Conservation (phyloP, 345 rosid species). For the Eutrema heterophyllum region DNA sequence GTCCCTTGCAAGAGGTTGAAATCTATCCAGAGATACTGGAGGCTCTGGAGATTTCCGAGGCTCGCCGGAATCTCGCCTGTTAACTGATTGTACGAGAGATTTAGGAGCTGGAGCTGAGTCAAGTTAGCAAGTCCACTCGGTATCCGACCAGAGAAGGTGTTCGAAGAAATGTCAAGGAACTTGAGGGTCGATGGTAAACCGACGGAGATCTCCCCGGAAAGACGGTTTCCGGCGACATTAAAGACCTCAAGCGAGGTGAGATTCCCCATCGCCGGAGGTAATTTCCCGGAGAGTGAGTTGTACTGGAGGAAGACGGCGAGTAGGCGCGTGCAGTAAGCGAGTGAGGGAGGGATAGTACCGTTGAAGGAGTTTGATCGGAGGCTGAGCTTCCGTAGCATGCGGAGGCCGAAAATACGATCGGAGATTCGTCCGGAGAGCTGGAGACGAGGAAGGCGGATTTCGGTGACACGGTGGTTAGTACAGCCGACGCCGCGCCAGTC, state of each 20-base stretch:
- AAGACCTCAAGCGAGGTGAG: constrained; percentile 55
- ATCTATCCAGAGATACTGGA: constrained; percentile 78
- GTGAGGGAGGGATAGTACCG: constrained; percentile 67
- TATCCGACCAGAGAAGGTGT: constrained; percentile 60
- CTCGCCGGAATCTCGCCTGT: constrained; percentile 69
- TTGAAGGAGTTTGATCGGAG: constrained; percentile 73
- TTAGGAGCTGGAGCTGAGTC: constrained; percentile 63
- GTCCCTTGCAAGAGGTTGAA: constrained; percentile 65
- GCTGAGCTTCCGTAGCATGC: constrained; percentile 56
- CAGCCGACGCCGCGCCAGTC: constrained; percentile 91
- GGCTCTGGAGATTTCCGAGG: constrained; percentile 55
- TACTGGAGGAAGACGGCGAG: constrained; percentile 72
- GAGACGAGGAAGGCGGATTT: constrained; percentile 72
- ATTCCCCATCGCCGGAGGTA: constrained; percentile 55
- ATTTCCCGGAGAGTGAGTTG: constrained; percentile 79
- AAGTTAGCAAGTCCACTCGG: constrained; percentile 47
- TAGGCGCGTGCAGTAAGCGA: constrained; percentile 66
- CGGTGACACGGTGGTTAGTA: constrained; percentile 49
- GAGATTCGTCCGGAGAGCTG: constrained; percentile 69
- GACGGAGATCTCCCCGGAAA: constrained; percentile 58
- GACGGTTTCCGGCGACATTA: constrained; percentile 62
- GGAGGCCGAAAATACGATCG: constrained; percentile 47
- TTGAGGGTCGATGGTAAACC: constrained; percentile 44
- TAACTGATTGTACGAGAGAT: constrained; percentile 73
- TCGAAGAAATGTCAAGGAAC: constrained; percentile 74